These are phyloP conservation scores for Ophiorrhiza pumila DNA, from an alignment of 257 asterid species.

Conservation along the genomic window DNA sequence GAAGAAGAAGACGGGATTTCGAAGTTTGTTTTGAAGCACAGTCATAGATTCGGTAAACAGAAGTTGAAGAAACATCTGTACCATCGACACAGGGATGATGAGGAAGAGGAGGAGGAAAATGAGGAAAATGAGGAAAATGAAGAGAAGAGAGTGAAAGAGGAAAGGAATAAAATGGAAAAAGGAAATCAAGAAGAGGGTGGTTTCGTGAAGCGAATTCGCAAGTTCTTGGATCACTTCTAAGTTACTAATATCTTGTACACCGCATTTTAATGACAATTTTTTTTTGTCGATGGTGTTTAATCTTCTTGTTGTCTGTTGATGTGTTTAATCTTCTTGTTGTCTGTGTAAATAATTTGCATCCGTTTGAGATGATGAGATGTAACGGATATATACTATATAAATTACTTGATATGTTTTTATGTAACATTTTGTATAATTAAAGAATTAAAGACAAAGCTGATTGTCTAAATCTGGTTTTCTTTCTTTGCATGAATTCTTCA, in stretches of 20 bases:
- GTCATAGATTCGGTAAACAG: slow-evolving; percentile 20
- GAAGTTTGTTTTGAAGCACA: slow-evolving; percentile 5
- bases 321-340: too few species aligned
- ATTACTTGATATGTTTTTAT: neutral
- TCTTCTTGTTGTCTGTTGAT: neutral
- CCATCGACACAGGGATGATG: slow-evolving; percentile 8
- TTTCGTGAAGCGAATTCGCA: slow-evolving; percentile 47
- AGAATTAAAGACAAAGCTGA: too few species aligned
- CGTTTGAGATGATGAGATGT: slow-evolving; percentile 32
- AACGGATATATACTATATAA: neutral
- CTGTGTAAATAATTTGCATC: slow-evolving; percentile 28
- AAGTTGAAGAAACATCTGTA: slow-evolving; percentile 28
- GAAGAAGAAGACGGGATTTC: slow-evolving; percentile 8
- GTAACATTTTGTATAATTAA: neutral
- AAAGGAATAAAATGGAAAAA: neutral
- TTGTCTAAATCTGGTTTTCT: too few species aligned
- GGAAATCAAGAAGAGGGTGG: slow-evolving; percentile 20
- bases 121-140: neutral
- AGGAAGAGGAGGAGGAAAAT: slow-evolving; percentile 14
- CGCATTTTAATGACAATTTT: neutral
- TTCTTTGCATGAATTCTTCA: too few species aligned
- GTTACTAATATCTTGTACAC: neutral
- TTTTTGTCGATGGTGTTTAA: neutral
- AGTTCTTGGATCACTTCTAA: slow-evolving; percentile 38
- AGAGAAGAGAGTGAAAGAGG: slow-evolving; percentile 10